phyloP scores from a whole-genome alignment of 2,329 filamentous ascomycete species.

The Trichoderma polysporum region DNA sequence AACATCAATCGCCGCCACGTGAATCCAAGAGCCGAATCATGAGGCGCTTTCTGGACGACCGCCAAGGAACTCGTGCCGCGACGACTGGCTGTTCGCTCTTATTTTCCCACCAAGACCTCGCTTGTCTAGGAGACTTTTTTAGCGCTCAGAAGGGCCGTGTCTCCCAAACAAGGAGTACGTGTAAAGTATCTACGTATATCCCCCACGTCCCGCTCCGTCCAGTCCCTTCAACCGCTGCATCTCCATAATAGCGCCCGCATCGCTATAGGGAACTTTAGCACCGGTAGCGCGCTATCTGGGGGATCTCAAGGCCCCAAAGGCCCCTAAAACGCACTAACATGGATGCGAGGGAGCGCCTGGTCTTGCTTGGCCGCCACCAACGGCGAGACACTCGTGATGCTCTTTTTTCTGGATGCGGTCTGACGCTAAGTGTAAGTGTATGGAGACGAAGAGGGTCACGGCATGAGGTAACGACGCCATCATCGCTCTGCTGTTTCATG shows the following conservation, averaged over 20 bases:
- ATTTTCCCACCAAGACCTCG: background rate
- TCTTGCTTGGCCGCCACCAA: background rate
- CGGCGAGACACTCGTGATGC: conserved; percentile 10
- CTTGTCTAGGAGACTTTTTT: background rate
- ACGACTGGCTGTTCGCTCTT: background rate
- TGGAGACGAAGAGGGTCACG: background rate
- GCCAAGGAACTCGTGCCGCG: conserved; percentile 2
- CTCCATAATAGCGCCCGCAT: background rate
- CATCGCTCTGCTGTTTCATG: background rate
- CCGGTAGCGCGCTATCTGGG: background rate
- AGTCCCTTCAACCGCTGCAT: background rate
- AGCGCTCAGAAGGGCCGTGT: background rate
- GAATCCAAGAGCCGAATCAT: conserved; percentile 6
- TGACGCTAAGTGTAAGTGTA: background rate
- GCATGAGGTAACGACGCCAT: conserved; percentile 6
- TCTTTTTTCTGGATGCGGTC: background rate
- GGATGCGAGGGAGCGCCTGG: background rate
- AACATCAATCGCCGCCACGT: background rate
- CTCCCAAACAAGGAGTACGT: background rate
- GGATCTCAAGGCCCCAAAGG: background rate
- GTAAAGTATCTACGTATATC: background rate
- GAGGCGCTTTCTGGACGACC: background rate
- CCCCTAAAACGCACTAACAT: background rate
- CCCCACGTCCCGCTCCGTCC: conserved; percentile 1
- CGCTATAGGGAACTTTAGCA: background rate